phyloP scores from a whole-genome alignment of 108 stramenopile species.

The Cylindrotheca closterium region DNA sequence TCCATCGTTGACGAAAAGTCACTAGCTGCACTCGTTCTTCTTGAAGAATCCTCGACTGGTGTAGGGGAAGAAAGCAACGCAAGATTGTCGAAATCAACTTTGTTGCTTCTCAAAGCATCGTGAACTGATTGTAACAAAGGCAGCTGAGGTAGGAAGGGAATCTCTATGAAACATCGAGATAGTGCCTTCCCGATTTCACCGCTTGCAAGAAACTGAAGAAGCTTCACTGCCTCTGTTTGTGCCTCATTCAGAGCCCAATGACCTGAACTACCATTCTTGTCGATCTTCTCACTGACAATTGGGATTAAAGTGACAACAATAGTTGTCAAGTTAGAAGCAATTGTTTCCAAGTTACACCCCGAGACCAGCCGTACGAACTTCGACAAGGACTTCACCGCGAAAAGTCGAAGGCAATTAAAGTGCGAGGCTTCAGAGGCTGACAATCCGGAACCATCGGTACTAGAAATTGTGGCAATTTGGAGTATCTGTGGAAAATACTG shows the following conservation, averaged over 20 bases:
- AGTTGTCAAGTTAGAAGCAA: constrained; percentile 64
- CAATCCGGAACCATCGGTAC: not conserved
- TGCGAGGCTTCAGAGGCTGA: not conserved
- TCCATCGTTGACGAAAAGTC: not conserved
- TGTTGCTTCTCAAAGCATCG: constrained; percentile 39
- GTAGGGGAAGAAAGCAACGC: constrained; percentile 38
- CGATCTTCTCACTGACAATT: constrained; percentile 20
- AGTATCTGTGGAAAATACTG: constrained; percentile 80
- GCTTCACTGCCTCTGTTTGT: constrained; percentile 43
- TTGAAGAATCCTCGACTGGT: constrained; percentile 10
- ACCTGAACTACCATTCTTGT: not conserved
- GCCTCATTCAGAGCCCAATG: constrained; percentile 1
- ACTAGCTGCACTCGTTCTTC: not conserved
- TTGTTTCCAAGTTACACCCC: constrained; percentile 32
- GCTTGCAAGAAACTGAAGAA: constrained; percentile 54
- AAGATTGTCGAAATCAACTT: constrained; percentile 77
- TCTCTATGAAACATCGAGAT: constrained; percentile 48
- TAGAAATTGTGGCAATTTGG: constrained; percentile 60
- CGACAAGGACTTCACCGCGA: constrained; percentile 62
- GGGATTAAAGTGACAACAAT: constrained; percentile 82
- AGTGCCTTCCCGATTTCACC: constrained; percentile 52
- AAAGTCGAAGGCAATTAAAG: constrained; percentile 28
- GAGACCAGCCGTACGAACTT: constrained; percentile 61
- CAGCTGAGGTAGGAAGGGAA: constrained; percentile 74
- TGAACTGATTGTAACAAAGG: constrained; percentile 49